Evolutionary conservation across 2,329 filamentous ascomycete species (phyloP).

Genomic region (Ophiostoma sp.): DNA sequence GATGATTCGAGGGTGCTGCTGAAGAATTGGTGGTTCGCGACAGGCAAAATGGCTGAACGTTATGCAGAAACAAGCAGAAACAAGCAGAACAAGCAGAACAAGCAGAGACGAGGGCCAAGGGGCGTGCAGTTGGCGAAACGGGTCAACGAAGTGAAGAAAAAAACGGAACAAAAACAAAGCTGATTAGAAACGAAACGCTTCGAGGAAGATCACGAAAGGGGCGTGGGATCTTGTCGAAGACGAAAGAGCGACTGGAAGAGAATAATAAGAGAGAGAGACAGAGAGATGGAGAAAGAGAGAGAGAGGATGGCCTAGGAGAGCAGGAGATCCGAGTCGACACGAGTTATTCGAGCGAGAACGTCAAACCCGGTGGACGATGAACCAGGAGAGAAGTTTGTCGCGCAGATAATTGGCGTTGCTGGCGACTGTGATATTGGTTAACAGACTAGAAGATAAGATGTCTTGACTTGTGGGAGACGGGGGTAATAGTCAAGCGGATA

Average conservation of each 20-base stretch:
- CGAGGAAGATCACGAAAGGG: neutral
- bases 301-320: neutral
- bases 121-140: neutral
- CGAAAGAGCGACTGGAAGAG: neutral
- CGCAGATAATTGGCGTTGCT: conserved; percentile 18
- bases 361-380: conserved; percentile 19
- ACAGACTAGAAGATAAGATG: conserved; percentile 1
- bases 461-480: conserved; percentile 15
- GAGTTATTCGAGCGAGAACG: conserved; percentile 19
- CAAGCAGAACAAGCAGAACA: conserved; percentile 1
- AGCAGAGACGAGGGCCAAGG: conserved; percentile 10
- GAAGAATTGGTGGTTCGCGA: neutral
- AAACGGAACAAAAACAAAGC: neutral
- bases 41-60: conserved; percentile 13
- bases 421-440: conserved; percentile 17
- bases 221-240: neutral
- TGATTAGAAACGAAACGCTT: neutral
- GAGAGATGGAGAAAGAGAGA: neutral
- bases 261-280: neutral
- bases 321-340: conserved; percentile 8
- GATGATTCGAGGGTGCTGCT: neutral
- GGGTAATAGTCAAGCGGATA: conserved; percentile 14
- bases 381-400: conserved; percentile 19
- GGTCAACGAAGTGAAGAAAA: neutral
- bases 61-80: conserved; percentile 12